Evolutionary conservation across 495 filamentous ascomycete genomes (phyloP), one percentile per base, ranked within the genome.

Genomic region (Aspergillus conjunctus): DNA sequence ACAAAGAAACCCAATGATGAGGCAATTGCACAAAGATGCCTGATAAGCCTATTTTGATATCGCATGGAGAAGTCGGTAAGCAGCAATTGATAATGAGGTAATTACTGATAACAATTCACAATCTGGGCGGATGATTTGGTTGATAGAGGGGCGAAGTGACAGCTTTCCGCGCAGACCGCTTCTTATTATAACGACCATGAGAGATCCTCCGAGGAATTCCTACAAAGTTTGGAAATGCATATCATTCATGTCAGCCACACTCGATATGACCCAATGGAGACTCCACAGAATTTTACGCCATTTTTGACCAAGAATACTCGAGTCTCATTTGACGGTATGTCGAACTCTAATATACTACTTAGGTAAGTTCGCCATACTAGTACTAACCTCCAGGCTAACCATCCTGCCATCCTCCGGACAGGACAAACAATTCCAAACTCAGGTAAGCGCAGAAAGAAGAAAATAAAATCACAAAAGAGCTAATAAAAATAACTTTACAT

Each of bases 161-260:
- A 56, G 57, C 51, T 26, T 32, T 37, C 60, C 60, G 63, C 52
- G 65, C 58, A 67, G 65, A 67, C 65, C 65, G 65, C 65, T 61
- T 56, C 55, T 66, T 62, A 56, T 59, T 48, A 22, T 11, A 48
- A 48, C 44, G 7, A 48, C 44, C 20, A 22, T 17, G 10, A 31
- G 21, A 18, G 20, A 18, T n/a, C 14, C 3, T 43, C 34, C 57
- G 39, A 59, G 48, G 45, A 34, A 54, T 26, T 26, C 26, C 2
- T 26, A 26, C 5, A 41, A 48, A 45, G 20, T 37, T 32, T 30
- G 15, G 17, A n/a, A 43, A 54, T 61, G 48, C 55, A 51, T 34
- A 57, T 43, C 34, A 57, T 49, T 21, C 30, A 51, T 32, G n/a
- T 32, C 17, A 30, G 12, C 30, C 14, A 48, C 18, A 17, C n/a